phyloP scores from a whole-genome alignment of 345 rosid genomes.

The Boechera stricta region DNA sequence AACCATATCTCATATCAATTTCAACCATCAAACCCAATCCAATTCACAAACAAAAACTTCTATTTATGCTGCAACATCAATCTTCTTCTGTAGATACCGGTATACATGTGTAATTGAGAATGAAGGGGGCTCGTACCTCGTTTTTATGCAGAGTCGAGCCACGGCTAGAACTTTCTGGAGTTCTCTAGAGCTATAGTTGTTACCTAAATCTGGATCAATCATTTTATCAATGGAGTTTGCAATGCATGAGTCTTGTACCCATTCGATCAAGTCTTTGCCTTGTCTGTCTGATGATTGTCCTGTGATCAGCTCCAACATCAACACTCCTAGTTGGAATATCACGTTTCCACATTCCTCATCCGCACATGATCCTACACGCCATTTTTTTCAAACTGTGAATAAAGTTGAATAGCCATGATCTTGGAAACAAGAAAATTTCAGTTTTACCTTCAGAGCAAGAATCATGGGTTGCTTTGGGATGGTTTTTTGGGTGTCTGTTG shows the following conservation, averaged over 20 bases:
- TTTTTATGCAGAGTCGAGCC: conserved; percentile 74
- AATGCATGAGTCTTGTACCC: conserved; percentile 76
- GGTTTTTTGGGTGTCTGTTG: conserved; percentile 46
- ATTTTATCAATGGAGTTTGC: conserved; percentile 71
- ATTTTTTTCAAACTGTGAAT: not conserved
- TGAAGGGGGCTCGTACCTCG: conserved; percentile 62
- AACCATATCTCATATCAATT: not conserved
- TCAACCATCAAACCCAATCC: conserved; percentile 1
- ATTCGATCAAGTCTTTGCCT: conserved; percentile 64
- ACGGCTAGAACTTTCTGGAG: conserved; percentile 74
- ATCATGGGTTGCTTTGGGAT: conserved; percentile 44
- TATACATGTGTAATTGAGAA: conserved; percentile 64
- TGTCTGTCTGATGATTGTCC: conserved; percentile 86
- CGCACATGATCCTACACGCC: conserved; percentile 41
- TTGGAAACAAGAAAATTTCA: not conserved
- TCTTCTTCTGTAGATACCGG: conserved; percentile 75
- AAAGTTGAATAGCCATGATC: conserved; percentile 1
- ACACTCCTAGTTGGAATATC: conserved; percentile 84
- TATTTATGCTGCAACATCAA: conserved; percentile 42
- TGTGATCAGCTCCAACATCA: conserved; percentile 83
- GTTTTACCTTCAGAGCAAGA: conserved; percentile 63
- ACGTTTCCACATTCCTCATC: conserved; percentile 59
- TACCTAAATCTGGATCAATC: conserved; percentile 92
- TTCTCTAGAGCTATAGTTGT: conserved; percentile 62
- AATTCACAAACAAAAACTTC: not conserved